Conservation (phyloP, 768 basidiomycete genomes). For the Leccinum obscurum region DNA sequence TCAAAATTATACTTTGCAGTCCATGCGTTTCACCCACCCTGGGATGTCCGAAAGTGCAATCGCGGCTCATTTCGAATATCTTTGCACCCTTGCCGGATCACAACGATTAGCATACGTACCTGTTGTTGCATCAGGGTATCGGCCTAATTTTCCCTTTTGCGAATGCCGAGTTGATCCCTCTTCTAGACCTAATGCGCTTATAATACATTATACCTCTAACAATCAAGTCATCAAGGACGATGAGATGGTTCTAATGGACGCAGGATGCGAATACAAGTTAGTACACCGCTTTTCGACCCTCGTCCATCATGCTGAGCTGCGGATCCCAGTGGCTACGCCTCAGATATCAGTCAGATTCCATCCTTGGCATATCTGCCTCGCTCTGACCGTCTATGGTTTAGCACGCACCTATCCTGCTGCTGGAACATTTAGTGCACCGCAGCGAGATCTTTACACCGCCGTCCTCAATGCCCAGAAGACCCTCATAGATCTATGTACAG, state of each 20-base stretch:
- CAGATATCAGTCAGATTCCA: constrained; percentile 76
- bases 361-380: background rate
- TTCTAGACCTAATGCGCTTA: constrained; percentile 77
- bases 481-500: constrained; percentile 61
- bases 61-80: constrained; percentile 87
- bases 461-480: constrained; percentile 72
- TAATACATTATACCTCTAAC: constrained; percentile 95
- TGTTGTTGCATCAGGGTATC: constrained; percentile 91
- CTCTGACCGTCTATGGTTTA: constrained; percentile 30
- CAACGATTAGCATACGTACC: constrained; percentile 96
- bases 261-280: constrained; percentile 90
- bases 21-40: constrained; percentile 73
- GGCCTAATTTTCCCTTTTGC: constrained; percentile 2
- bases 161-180: constrained; percentile 1
- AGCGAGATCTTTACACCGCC: constrained; percentile 82
- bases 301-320: constrained; percentile 7
- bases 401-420: constrained; percentile 88
- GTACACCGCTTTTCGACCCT: constrained; percentile 21
- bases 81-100: constrained; percentile 75
- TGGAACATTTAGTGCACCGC: constrained; percentile 75
- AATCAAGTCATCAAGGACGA: constrained; percentile 68
- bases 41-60: constrained; percentile 60
- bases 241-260: constrained; percentile 86
- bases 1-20: constrained; percentile 41
- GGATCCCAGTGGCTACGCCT: constrained; percentile 76